Conservation (phyloP, 1,139 yeast species). For the Debaryomycetaceae sp. region DNA sequence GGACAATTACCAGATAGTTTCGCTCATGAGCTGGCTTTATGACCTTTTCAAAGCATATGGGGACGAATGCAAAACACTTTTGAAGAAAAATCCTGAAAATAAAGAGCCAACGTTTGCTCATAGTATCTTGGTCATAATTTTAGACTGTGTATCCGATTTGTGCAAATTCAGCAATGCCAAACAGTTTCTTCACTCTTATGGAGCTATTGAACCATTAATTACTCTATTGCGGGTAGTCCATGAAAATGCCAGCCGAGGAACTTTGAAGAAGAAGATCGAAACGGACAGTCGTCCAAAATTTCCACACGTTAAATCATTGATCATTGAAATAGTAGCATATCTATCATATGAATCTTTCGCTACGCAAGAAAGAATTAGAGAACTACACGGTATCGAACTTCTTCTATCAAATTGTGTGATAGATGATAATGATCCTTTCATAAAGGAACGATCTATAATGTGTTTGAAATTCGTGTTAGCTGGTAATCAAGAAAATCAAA, state of each 20-base stretch:
- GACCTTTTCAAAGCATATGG: constrained; percentile 31
- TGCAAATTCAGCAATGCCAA: constrained; percentile 50
- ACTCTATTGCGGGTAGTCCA: constrained; percentile 48
- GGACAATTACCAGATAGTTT: constrained; percentile 49
- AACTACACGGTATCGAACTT: constrained; percentile 63
- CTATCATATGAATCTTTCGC: constrained; percentile 48
- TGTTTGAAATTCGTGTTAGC: constrained; percentile 69
- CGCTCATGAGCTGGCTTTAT: constrained; percentile 53
- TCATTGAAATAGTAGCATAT: constrained; percentile 59
- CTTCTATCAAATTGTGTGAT: constrained; percentile 79
- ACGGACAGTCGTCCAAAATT: constrained; percentile 24
- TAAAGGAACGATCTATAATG: constrained; percentile 79
- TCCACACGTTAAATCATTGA: constrained; percentile 58
- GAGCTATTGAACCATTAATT: constrained; percentile 44
- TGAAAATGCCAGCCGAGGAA: constrained; percentile 38
- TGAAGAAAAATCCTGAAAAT: constrained; percentile 10
- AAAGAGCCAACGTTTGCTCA: constrained; percentile 13
- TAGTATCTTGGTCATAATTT: constrained; percentile 21
- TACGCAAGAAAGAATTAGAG: constrained; percentile 67
- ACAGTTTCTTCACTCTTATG: constrained; percentile 49
- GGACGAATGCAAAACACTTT: constrained; percentile 7
- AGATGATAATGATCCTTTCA: constrained; percentile 84
- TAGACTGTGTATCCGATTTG: constrained; percentile 54
- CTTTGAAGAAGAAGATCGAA: constrained; percentile 7
- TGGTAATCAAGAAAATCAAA: constrained; percentile 65